Conservation (phyloP, 192 early-diverging fungal genomes). For the Dimargaris xerosporica region DNA sequence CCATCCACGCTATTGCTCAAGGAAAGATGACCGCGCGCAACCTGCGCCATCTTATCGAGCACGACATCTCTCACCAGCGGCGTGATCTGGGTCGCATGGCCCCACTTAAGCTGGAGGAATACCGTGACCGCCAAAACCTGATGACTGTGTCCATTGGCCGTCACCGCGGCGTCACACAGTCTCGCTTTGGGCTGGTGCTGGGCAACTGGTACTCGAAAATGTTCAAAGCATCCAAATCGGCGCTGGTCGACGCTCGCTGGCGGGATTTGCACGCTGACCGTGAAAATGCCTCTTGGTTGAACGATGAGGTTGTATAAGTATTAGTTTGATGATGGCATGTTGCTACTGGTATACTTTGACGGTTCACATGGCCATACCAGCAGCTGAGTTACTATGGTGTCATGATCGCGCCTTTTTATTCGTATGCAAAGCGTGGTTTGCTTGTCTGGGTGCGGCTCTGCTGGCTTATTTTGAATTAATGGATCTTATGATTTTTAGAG, state of each 20-base stretch:
- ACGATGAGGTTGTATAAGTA: not conserved
- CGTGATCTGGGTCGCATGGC: slow-evolving; percentile 11
- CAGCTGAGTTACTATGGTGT: too few species aligned
- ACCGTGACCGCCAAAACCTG: slow-evolving; percentile 14
- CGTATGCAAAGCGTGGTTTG: too few species aligned
- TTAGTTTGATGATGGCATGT: too few species aligned
- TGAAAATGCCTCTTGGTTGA: not conserved
- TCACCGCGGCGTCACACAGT: slow-evolving; percentile 22
- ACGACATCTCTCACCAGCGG: slow-evolving; percentile 10
- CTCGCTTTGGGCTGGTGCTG: slow-evolving; percentile 17
- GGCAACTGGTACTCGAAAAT: slow-evolving; percentile 22
- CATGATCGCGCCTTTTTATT: too few species aligned
- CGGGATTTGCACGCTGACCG: slow-evolving; percentile 5
- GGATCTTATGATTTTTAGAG: too few species aligned
- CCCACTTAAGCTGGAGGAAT: slow-evolving; percentile 15
- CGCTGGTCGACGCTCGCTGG: slow-evolving; percentile 2
- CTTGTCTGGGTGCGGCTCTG: too few species aligned
- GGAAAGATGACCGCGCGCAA: slow-evolving; percentile 16
- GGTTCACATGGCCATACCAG: too few species aligned
- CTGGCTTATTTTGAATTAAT: too few species aligned
- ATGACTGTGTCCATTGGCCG: slow-evolving; percentile 24
- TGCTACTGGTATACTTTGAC: too few species aligned
- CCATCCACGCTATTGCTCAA: slow-evolving; percentile 17
- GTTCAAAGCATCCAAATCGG: slow-evolving; percentile 8
- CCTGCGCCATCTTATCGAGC: slow-evolving; percentile 16